These are phyloP conservation scores for Fusarium penzigii DNA, from an alignment of 2,329 filamentous ascomycete species.

Conservation along the genomic window DNA sequence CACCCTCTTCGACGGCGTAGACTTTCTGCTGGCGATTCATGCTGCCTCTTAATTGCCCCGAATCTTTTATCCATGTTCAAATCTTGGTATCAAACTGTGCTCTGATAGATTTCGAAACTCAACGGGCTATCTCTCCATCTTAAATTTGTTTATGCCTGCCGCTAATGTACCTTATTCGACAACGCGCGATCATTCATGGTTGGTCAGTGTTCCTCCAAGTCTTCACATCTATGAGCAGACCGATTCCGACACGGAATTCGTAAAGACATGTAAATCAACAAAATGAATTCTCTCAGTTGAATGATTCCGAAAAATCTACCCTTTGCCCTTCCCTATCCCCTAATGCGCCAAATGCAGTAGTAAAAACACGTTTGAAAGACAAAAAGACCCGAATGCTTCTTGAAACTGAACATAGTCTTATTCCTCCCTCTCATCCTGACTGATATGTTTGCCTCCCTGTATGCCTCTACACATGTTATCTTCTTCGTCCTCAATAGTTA, in stretches of 20 bases:
- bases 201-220: too few relatives aligned
- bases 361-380: conserved; percentile 2
- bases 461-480: background rate
- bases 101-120: too few relatives aligned
- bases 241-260: too few relatives aligned
- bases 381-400: background rate
- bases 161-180: too few relatives aligned
- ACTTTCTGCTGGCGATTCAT: conserved; percentile 19
- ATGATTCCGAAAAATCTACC: background rate
- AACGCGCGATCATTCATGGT: too few relatives aligned
- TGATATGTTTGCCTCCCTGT: background rate
- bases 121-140: too few relatives aligned
- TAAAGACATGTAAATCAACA: background rate
- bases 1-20: conserved; percentile 10
- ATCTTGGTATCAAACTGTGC: background rate
- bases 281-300: background rate
- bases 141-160: too few relatives aligned
- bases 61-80: conserved; percentile 16
- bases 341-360: conserved; percentile 5
- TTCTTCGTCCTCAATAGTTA: background rate
- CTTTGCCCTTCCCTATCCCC: conserved; percentile 1
- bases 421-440: background rate
- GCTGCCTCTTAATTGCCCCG: conserved; percentile 22
- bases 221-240: too few relatives aligned
- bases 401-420: conserved; percentile 5